phyloP scores from a whole-genome alignment of 164 flowering plant genomes.

The Tetracentron sinense region DNA sequence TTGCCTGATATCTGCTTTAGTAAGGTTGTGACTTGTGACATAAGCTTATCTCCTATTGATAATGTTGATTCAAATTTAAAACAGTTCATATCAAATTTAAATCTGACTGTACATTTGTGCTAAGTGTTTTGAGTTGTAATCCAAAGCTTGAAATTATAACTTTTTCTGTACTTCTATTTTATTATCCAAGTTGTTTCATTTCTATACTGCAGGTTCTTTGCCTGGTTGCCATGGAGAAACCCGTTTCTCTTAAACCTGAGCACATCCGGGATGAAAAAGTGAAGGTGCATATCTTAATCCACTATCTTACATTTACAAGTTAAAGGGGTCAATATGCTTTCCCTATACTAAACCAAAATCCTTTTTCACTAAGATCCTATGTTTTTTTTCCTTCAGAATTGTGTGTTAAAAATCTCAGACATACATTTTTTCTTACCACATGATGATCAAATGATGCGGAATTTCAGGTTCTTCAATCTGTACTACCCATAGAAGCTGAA shows the following conservation, averaged over 20 bases:
- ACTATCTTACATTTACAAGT: background rate
- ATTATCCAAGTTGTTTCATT: background rate
- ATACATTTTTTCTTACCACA: background rate
- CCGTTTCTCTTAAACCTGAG: slow-evolving; percentile 87
- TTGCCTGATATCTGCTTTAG: too few relatives aligned
- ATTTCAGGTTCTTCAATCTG: slow-evolving; percentile 89
- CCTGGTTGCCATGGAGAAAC: slow-evolving; percentile 97
- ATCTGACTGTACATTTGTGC: too few relatives aligned
- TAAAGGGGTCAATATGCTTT: background rate
- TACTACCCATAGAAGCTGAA: slow-evolving; percentile 64
- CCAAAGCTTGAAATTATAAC: background rate
- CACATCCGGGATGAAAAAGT: slow-evolving; percentile 99
- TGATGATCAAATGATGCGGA: slow-evolving; percentile 2
- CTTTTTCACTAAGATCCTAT: background rate
- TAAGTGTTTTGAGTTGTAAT: slow-evolving; percentile 4
- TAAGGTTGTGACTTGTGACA: too few relatives aligned
- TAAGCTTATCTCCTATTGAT: too few relatives aligned
- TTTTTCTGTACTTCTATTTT: background rate
- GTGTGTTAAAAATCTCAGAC: background rate
- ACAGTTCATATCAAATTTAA: too few relatives aligned
- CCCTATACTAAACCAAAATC: background rate
- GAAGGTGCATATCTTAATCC: slow-evolving; percentile 46
- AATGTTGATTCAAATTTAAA: too few relatives aligned
- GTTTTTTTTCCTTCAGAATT: background rate
- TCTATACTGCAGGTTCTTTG: slow-evolving; percentile 68